phyloP scores from a whole-genome alignment of 208 protist species.

The Trypanosoma caninum region DNA sequence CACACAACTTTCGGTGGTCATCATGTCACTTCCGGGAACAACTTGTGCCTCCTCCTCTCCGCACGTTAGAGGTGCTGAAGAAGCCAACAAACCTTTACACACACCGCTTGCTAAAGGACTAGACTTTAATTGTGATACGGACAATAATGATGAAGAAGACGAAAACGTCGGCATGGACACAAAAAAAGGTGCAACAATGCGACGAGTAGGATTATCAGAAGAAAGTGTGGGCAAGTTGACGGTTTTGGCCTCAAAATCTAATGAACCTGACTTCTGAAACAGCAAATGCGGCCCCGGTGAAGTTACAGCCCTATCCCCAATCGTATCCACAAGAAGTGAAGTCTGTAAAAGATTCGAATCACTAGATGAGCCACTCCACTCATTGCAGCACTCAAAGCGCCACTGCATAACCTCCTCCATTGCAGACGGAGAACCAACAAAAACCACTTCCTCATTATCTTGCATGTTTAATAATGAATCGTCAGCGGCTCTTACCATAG shows the following conservation, averaged over 20 bases:
- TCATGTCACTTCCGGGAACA: background rate
- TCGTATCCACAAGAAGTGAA: slow-evolving; percentile 25
- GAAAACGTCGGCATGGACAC: background rate
- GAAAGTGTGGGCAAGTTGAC: background rate
- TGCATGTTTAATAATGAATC: background rate
- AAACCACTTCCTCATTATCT: too few species aligned
- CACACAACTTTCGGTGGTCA: background rate
- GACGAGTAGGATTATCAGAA: background rate
- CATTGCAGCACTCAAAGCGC: background rate
- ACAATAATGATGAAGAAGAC: slow-evolving; percentile 1
- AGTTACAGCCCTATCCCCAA: slow-evolving; percentile 31
- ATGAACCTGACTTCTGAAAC: slow-evolving; percentile 20
- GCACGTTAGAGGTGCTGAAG: background rate
- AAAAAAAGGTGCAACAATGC: background rate
- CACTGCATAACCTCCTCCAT: slow-evolving; percentile 17
- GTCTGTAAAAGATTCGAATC: background rate
- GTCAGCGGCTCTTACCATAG: slow-evolving; percentile 15
- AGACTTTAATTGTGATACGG: background rate
- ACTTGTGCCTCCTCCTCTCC: background rate
- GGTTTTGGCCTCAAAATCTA: background rate
- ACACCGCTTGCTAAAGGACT: background rate
- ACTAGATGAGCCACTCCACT: background rate
- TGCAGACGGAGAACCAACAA: too few species aligned
- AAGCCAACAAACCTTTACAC: background rate
- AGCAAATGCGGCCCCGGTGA: slow-evolving; percentile 25